Base-by-base conservation (phyloP, 2,329 filamentous ascomycete species). In the Cladophialophora immunda region DNA sequence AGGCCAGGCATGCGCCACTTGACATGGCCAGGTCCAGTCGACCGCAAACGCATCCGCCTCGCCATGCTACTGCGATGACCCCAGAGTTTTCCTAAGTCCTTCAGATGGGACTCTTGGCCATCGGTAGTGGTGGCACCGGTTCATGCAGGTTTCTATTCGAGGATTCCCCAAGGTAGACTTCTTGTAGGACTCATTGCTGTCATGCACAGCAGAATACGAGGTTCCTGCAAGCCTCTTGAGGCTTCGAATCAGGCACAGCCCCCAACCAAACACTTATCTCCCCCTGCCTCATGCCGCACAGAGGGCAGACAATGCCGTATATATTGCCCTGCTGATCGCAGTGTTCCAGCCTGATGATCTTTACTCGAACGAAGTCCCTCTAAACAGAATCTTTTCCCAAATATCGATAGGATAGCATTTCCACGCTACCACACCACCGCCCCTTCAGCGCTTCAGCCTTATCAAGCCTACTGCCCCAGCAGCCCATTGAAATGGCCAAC, bases 181-280 rank as follows among this genome's bases (percentile, higher is more conserved):
- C 25, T 30, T 32, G 50, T 32, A 17, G 50, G 29, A 32, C 50
- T 22, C n/a, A 29, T 29, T 54, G 25, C 25, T 11, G 25, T 54
- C n/a, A 29, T 29, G 25, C n/a, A 32, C 50, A 54, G 25, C 25
- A 32, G 8, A 17, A 59, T 45, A 30, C 27, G 36, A 17, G 27
- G 2, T 45, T 29, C 38, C 27, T 59, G 38, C 57, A 50, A 36
- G n/a, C 29, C 32, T 38, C 55, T 57, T 57, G 55, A 41, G 55
- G 55, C 30, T 57, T 57, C 34, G 29, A 38, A 22, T 22, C 38
- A 9, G 57, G 36, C 38, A 59, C 41, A 59, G 57, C 57, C 57
- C 36, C 34, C 57, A 47, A n/a, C 34, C 15, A 29, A 3, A 59
- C 25, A 36, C 57, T 32, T 32, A 17, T 29, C 29, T 32, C 15